Evolutionary conservation across 768 basidiomycete genomes (phyloP), one percentile per base, ranked within the genome.

Genomic region (Antrodiella citrinella): DNA sequence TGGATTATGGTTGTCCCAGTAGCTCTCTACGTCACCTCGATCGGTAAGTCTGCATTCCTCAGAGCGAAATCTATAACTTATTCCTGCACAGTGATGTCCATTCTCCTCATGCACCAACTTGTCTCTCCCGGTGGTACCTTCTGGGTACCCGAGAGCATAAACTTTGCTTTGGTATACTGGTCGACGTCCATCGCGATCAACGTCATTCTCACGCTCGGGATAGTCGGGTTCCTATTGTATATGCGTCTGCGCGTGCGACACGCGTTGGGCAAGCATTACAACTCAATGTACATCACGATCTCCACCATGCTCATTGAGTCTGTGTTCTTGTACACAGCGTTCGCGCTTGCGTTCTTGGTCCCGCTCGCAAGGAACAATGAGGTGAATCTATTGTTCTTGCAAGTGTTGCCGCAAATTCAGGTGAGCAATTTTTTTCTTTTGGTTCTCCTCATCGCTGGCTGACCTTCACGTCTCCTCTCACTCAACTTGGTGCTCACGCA

Each of bases 231-330:
- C 3, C 59, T 63, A 4, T 42, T 59, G 12, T 48, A 51, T 22
- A 48, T 58, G 47, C 62, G 68, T 51, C 59, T 63, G 18, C 52
- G 51, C 2, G 48, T 59, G 39, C 56, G 54, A 40, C 48, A 23
- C 3, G 22, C 45, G 9, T 13, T 59, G 23, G 53, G 58, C 38
- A 10, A 9, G 4, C 44, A 53, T 5, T 26, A 26, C 15, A 26
- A 47, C 15, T 26, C 26, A 4, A 5, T 9, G 4, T 47, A 47
- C 46, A 3, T 35, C 18, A 13, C 24, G 24, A 30, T 47, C 11
- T n/a, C 30, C 12, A 26, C 46, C 4, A 35, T 47, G 25, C 18
- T 47, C 25, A 19, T 47, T 26, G 46, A 47, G 19, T 47, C 46
- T 12, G 46, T 4, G 26, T 18, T 25, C 4, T 19, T 47, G 4